phyloP scores from a whole-genome alignment of 2,329 filamentous ascomycete species.

The Drechslerella coelobrocha region DNA sequence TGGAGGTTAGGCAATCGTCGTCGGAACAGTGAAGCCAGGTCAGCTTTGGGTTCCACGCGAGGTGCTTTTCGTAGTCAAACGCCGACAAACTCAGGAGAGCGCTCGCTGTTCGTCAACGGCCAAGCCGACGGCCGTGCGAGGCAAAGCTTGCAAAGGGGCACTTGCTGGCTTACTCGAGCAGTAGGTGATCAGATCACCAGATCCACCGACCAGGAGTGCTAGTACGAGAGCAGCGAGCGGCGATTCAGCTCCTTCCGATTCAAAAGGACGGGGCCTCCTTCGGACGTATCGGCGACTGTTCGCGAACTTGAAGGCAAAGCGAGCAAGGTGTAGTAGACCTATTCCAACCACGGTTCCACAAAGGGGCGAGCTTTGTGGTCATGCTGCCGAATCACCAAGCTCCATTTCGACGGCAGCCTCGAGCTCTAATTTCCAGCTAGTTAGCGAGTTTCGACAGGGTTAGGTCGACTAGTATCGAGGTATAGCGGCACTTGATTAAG shows the following conservation, averaged over 20 bases:
- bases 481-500: too few relatives aligned
- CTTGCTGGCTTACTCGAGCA: not conserved
- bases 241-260: not conserved
- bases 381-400: too few relatives aligned
- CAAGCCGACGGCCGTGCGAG: not conserved
- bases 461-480: too few relatives aligned
- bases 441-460: too few relatives aligned
- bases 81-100: not conserved
- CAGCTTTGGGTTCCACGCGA: not conserved
- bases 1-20: too few relatives aligned
- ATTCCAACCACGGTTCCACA: too few relatives aligned
- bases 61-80: not conserved
- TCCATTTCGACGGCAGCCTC: too few relatives aligned
- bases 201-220: constrained; percentile 7
- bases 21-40: too few relatives aligned
- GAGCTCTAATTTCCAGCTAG: too few relatives aligned
- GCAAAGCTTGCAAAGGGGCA: not conserved
- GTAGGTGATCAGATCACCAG: constrained; percentile 23
- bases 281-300: not conserved
- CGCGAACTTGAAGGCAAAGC: too few relatives aligned
- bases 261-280: not conserved
- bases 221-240: not conserved
- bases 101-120: not conserved
- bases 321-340: too few relatives aligned
- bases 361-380: too few relatives aligned